Evolutionary conservation across 2,329 filamentous ascomycete species (phyloP).

Genomic region (Alternaria sp.): DNA sequence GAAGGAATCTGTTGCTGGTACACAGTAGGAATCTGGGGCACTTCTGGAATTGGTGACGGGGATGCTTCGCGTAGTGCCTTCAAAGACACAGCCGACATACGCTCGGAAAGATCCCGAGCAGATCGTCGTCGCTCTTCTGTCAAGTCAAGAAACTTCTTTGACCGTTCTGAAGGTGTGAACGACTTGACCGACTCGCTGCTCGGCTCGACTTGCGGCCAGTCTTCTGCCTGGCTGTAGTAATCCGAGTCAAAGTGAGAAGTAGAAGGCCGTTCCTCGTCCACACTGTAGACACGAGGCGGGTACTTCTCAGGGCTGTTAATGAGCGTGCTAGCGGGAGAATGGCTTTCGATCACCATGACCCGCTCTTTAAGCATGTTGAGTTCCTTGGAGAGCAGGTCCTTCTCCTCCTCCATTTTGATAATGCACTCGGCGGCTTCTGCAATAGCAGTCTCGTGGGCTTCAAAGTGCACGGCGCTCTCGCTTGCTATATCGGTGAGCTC

Average conservation of each 20-base stretch:
- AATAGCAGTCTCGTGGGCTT: constrained; percentile 39
- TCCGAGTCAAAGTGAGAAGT: constrained; percentile 50
- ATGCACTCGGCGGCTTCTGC: constrained; percentile 49
- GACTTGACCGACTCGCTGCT: constrained; percentile 33
- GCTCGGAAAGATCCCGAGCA: constrained; percentile 42
- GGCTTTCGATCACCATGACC: constrained; percentile 26
- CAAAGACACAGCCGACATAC: constrained; percentile 44
- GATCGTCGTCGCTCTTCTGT: constrained; percentile 37
- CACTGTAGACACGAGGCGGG: constrained; percentile 42
- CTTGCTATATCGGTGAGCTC: constrained; percentile 40
- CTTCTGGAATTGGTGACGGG: constrained; percentile 25
- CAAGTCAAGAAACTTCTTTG: constrained; percentile 42
- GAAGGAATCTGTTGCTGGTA: constrained; percentile 22
- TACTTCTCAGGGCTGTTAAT: constrained; percentile 27
- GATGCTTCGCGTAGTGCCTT: constrained; percentile 25
- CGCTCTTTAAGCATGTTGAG: constrained; percentile 35
- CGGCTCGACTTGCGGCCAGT: constrained; percentile 37
- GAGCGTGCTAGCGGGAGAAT: constrained; percentile 21
- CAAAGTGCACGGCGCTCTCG: constrained; percentile 39
- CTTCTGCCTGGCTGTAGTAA: constrained; percentile 48
- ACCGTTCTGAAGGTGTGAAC: constrained; percentile 37
- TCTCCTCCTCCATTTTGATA: constrained; percentile 41
- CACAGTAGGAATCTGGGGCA: constrained; percentile 33
- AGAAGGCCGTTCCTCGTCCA: constrained; percentile 49
- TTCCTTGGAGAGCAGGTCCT: constrained; percentile 34